Evolutionary conservation across 2,329 filamentous ascomycete species (phyloP).

Genomic region (Incumbomyces lentus): DNA sequence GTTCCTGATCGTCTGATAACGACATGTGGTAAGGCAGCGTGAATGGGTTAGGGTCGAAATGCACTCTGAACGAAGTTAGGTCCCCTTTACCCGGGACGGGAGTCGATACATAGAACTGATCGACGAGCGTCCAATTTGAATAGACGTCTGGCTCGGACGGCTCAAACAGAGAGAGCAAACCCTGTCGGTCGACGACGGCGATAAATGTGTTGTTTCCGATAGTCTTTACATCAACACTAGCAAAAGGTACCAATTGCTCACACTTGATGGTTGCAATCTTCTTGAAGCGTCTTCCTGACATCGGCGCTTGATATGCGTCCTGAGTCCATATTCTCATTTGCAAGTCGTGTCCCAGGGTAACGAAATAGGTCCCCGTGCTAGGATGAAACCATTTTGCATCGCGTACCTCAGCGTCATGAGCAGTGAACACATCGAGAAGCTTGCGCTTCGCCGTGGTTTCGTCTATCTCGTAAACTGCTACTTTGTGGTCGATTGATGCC

Average conservation of each 20-base stretch:
- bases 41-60: slow-evolving; percentile 74
- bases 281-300: slow-evolving; percentile 70
- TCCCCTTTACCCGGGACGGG: slow-evolving; percentile 62
- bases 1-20: slow-evolving; percentile 67
- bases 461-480: slow-evolving; percentile 82
- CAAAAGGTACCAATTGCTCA: slow-evolving; percentile 50
- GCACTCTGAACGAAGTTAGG: slow-evolving; percentile 75
- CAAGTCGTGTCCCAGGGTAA: slow-evolving; percentile 80
- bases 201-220: slow-evolving; percentile 64
- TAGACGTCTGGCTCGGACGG: slow-evolving; percentile 76
- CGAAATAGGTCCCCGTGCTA: slow-evolving; percentile 77
- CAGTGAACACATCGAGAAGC: slow-evolving; percentile 70
- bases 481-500: slow-evolving; percentile 81
- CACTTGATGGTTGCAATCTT: slow-evolving; percentile 56
- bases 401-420: slow-evolving; percentile 80
- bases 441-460: slow-evolving; percentile 65
- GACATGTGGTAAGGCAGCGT: slow-evolving; percentile 64
- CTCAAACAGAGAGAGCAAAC: slow-evolving; percentile 68
- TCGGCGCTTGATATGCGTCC: slow-evolving; percentile 66
- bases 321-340: slow-evolving; percentile 89
- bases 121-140: slow-evolving; percentile 62
- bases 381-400: slow-evolving; percentile 93
- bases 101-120: slow-evolving; percentile 63
- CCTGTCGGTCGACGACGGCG: slow-evolving; percentile 75
- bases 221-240: slow-evolving; percentile 77